Evolutionary conservation across 2,329 filamentous ascomycete species (phyloP).

Genomic region (Exophiala aquamarina): DNA sequence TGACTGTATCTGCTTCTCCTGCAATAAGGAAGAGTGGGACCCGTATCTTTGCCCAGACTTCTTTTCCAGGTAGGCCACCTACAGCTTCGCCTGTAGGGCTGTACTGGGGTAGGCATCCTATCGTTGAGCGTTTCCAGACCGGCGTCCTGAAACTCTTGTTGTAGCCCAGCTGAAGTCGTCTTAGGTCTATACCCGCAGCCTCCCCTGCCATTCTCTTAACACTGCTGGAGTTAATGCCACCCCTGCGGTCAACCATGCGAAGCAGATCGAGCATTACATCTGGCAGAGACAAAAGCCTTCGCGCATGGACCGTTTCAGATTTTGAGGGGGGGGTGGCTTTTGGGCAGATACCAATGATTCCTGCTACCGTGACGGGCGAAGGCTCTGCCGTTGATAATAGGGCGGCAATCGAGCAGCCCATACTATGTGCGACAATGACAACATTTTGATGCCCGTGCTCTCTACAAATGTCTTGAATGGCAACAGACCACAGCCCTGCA

Average conservation of each 20-base stretch:
- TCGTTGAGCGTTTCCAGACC: constrained; percentile 80
- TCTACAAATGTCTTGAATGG: constrained; percentile 57
- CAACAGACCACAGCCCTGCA: constrained; percentile 69
- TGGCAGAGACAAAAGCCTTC: constrained; percentile 67
- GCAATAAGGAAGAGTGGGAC: constrained; percentile 77
- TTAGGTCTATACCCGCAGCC: constrained; percentile 41
- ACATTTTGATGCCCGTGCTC: constrained; percentile 24
- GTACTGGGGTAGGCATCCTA: constrained; percentile 66
- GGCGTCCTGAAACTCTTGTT: constrained; percentile 81
- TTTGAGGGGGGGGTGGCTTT: constrained; percentile 63
- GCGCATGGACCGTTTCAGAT: constrained; percentile 51
- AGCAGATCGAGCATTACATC: constrained; percentile 68
- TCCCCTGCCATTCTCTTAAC: constrained; percentile 68
- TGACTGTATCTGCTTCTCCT: constrained; percentile 74
- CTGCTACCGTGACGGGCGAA: constrained; percentile 66
- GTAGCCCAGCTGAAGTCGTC: constrained; percentile 45
- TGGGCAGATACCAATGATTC: constrained; percentile 80
- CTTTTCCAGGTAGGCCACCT: constrained; percentile 67
- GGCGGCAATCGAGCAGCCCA: constrained; percentile 79
- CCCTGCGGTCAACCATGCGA: constrained; percentile 74
- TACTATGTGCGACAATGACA: constrained; percentile 61
- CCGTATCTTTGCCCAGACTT: constrained; percentile 70
- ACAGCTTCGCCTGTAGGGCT: constrained; percentile 50
- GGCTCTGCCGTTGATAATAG: constrained; percentile 64
- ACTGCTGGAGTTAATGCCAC: constrained; percentile 74